Base-by-base conservation (phyloP, 768 basidiomycete species). In the Lactifluus echinatus region DNA sequence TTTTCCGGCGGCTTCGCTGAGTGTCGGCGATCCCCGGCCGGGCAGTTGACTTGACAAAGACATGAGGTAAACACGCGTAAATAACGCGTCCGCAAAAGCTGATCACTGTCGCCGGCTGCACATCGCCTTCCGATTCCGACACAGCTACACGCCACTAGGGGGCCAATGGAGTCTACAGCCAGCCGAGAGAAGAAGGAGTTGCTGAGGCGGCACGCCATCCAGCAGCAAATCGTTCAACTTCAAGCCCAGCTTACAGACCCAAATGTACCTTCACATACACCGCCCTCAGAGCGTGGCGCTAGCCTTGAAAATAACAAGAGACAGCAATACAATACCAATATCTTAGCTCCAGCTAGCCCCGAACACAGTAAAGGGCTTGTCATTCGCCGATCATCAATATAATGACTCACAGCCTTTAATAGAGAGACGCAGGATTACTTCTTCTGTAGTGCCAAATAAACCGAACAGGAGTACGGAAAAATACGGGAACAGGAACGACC, bases 81-180 rank as follows among this genome's bases (percentile, higher is more conserved):
- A 64, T 57, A 65, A 64, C 64, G 63, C 64, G 64, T 53, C 54
- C 54, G n/a, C n/a, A n/a, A n/a, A n/a, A n/a, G n/a, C n/a, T n/a
- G n/a, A n/a, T n/a, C n/a, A n/a, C n/a, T n/a, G n/a, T n/a, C n/a
- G n/a, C n/a, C n/a, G n/a, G n/a, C n/a, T n/a, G 39, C 17, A 8
- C 31, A 40, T 33, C 19, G 19, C 47, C 7, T 42, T n/a, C 33
- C 33, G 34, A 36, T 46, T n/a, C n/a, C n/a, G n/a, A n/a, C n/a
- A 53, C 33, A 17, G 34, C 46, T 40, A 14, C 57, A 48, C 29
- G n/a, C n/a, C n/a, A n/a, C n/a, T n/a, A n/a, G n/a, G n/a, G n/a
- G n/a, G n/a, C n/a, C n/a, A n/a, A 86, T 87, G 85, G 75, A 84
- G 44, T 84, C 85, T 0, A 73, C 76, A 19, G 72, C 76, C 1